Base-by-base conservation (phyloP, 768 basidiomycete species). In the Pleurotus pulmonarius region DNA sequence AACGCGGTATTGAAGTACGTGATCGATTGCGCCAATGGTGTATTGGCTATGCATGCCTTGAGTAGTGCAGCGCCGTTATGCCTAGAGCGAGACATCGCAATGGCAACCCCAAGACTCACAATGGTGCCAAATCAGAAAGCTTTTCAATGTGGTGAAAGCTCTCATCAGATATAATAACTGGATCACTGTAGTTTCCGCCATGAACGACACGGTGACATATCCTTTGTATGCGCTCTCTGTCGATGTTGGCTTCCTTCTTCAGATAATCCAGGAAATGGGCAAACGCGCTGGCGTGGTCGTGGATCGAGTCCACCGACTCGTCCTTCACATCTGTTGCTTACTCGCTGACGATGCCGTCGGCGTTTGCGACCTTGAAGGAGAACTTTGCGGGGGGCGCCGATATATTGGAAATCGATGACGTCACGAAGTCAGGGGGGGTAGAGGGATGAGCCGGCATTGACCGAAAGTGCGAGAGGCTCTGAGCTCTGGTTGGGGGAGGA, bases 1-100 rank as follows among this genome's bases (percentile, higher is more conserved):
- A 93, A 93, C 4, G 90, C 79, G 0, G 92, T 91, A 69, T 97
- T 94, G 65, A 96, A 97, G 64, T 88, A 90, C 0, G 93, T 88
- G 49, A 95, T 79, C 0, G 89, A 90, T 26, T 75, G 78, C 16
- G 93, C 81, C 11, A 83, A 65, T 0, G 90, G 88, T 15, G 96
- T 75, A 1, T 73, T 72, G 3, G 78, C 66, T 15, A 89, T 75
- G 61, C 86, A 88, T 0, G 83, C 76, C 58, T 78, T 67, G 61
- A 87, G 75, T 4, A 86, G 74, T 0, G 86, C 83, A 2, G 83
- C 73, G 41, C 80, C 82, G 63, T 87, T 87, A 62, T 88, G 87
- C 22, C 83, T 86, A 25, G 4, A 20, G 7, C 9, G 41, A 6
- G 4, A 40, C 22, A 37, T 20, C 22, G n/a, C 13, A 11, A 25